Conservation (phyloP, 495 filamentous ascomycete species). For the Astrothelium subdiscretum region DNA sequence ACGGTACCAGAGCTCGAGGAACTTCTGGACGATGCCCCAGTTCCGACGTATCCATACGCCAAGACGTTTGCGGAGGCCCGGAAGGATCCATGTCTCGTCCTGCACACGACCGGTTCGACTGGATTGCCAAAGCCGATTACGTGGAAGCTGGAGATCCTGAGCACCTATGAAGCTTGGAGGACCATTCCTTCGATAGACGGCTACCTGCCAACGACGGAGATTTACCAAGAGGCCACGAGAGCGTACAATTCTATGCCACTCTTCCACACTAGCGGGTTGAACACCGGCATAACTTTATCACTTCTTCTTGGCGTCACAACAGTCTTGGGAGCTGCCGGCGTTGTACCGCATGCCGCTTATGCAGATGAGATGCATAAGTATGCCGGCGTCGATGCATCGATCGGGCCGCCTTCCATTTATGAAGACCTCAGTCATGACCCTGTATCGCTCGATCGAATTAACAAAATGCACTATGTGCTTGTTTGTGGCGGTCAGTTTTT, state of each 20-base stretch:
- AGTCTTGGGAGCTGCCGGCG: not conserved
- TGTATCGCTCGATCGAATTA: slow-evolving; percentile 5
- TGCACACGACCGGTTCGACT: slow-evolving; percentile 25
- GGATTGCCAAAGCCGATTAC: slow-evolving; percentile 21
- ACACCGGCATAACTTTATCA: not conserved
- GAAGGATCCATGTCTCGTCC: slow-evolving; percentile 19
- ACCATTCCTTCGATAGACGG: not conserved
- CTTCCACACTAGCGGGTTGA: not conserved
- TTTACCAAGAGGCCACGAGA: not conserved
- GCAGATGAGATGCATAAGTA: slow-evolving; percentile 11
- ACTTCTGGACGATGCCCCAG: not conserved
- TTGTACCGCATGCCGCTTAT: not conserved
- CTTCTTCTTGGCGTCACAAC: not conserved
- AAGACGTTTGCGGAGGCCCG: slow-evolving; percentile 20
- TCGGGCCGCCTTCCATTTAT: slow-evolving; percentile 10
- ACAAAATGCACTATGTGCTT: slow-evolving; percentile 6
- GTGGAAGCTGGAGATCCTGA: slow-evolving; percentile 8
- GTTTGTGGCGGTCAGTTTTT: slow-evolving; percentile 9
- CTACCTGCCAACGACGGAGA: not conserved
- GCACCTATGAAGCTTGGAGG: slow-evolving; percentile 4
- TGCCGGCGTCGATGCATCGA: slow-evolving; percentile 6
- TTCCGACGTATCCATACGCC: slow-evolving; percentile 14
- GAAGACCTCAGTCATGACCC: slow-evolving; percentile 7
- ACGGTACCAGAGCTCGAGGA: not conserved
- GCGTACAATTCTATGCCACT: not conserved